Percentiles rank a stretch among this genome's conserved stretches.
These are phyloP conservation scores for Inga leiocalycina DNA, from an alignment of 306 rosid genomes.

Conservation along the genomic window DNA sequence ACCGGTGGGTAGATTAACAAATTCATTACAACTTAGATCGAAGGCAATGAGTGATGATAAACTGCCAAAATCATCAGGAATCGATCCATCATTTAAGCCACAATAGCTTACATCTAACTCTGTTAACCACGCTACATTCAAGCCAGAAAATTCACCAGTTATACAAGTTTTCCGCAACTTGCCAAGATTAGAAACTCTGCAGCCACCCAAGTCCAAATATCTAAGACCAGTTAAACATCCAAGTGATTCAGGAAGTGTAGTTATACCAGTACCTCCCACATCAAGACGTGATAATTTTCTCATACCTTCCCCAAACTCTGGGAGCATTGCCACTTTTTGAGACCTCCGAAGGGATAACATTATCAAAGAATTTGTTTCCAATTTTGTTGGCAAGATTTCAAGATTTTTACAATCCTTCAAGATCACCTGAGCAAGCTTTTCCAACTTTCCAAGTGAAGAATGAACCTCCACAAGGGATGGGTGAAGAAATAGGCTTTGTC, in stretches of 20 bases:
- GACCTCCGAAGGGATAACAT: neutral
- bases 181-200: no score
- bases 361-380: neutral
- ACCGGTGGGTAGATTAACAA: neutral
- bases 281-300: neutral
- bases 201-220: rapidly evolving
- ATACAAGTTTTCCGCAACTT: no score
- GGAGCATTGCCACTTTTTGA: neutral
- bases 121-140: neutral
- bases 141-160: neutral
- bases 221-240: neutral
- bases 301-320: neutral
- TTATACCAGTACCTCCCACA: neutral
- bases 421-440: neutral
- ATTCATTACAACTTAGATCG: neutral
- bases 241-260: neutral
- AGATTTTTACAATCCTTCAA: neutral
- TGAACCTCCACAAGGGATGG: neutral
- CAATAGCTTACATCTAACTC: neutral
- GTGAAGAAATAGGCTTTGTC: no score
- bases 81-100: neutral
- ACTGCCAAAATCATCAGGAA: neutral
- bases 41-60: neutral
- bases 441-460: neutral
- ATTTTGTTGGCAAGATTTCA: neutral